These are phyloP conservation scores for Rutstroemia sydowiana DNA, from an alignment of 2,329 filamentous ascomycete genomes.

Conservation along the genomic window DNA sequence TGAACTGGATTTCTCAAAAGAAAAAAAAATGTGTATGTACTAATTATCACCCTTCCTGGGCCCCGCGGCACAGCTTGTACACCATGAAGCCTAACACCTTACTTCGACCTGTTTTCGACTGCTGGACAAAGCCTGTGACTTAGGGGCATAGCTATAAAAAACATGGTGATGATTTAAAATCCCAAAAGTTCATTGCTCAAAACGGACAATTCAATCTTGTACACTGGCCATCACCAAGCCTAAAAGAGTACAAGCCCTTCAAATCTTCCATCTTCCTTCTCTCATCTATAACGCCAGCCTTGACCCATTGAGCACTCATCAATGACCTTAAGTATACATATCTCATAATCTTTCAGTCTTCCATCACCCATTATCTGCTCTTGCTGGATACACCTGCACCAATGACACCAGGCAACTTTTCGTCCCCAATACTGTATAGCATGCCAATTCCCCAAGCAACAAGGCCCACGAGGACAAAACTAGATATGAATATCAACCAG, in stretches of 20 bases:
- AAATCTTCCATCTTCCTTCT: background rate
- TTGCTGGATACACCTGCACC: conserved; percentile 85
- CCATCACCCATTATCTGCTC: conserved; percentile 25
- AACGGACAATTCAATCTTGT: background rate
- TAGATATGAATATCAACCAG: conserved; percentile 75
- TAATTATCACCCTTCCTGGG: no score
- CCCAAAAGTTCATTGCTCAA: background rate
- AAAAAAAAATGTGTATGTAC: no score
- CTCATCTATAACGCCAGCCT: conserved; percentile 5
- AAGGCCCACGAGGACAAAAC: conserved; percentile 59
- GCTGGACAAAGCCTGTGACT: no score
- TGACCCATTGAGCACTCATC: background rate
- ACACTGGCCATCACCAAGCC: conserved; percentile 3
- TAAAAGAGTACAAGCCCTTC: conserved; percentile 5
- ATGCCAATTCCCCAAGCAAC: conserved; percentile 67
- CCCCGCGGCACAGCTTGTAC: no score
- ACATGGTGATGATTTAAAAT: no score
- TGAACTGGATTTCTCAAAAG: no score
- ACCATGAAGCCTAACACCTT: no score
- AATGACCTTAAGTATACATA: conserved; percentile 6
- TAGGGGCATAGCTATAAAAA: no score
- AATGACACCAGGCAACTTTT: conserved; percentile 88
- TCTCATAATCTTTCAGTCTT: background rate
- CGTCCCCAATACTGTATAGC: conserved; percentile 75
- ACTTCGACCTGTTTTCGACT: no score